These are phyloP conservation scores for Tolypocladium paradoxum DNA, from an alignment of 2,329 filamentous ascomycete species.

Conservation along the genomic window DNA sequence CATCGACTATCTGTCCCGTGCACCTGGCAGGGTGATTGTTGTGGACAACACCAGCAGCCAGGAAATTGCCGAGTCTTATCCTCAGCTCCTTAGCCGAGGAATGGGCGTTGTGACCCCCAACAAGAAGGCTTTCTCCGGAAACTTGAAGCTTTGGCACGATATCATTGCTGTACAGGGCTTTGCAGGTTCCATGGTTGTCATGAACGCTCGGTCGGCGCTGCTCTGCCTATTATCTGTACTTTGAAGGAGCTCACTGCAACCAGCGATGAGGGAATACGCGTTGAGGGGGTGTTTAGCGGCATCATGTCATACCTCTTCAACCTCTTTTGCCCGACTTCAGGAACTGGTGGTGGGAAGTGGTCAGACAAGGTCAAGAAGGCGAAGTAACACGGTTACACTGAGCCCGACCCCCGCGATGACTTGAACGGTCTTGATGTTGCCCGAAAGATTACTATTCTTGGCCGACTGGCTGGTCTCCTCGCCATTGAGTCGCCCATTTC, in stretches of 20 bases:
- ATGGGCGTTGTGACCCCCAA: slow-evolving; percentile 93
- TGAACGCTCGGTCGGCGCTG: slow-evolving; percentile 88
- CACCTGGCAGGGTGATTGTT: slow-evolving; percentile 69
- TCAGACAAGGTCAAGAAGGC: slow-evolving; percentile 85
- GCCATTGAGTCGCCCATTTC: slow-evolving; percentile 73
- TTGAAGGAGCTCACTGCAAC: slow-evolving; percentile 90
- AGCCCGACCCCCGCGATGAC: slow-evolving; percentile 78
- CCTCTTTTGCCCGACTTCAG: slow-evolving; percentile 76
- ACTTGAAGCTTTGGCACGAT: slow-evolving; percentile 70
- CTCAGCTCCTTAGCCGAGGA: slow-evolving; percentile 66
- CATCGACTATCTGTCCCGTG: slow-evolving; percentile 64
- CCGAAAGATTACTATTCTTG: slow-evolving; percentile 91
- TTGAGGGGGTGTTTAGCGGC: slow-evolving; percentile 95
- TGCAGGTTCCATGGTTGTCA: slow-evolving; percentile 81
- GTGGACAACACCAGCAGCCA: slow-evolving; percentile 95
- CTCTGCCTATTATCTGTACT: slow-evolving; percentile 85
- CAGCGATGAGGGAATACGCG: slow-evolving; percentile 80
- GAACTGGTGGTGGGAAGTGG: slow-evolving; percentile 69
- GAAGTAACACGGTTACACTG: slow-evolving; percentile 85
- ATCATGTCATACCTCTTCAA: slow-evolving; percentile 99
- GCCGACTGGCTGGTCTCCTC: slow-evolving; percentile 71
- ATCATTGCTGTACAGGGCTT: slow-evolving; percentile 67
- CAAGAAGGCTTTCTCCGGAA: slow-evolving; percentile 92
- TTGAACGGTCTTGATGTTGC: slow-evolving; percentile 84
- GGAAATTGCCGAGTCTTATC: slow-evolving; percentile 74